These are phyloP conservation scores for Globisporangium radiosum DNA, from an alignment of 352 stramenopile species.

Conservation along the genomic window DNA sequence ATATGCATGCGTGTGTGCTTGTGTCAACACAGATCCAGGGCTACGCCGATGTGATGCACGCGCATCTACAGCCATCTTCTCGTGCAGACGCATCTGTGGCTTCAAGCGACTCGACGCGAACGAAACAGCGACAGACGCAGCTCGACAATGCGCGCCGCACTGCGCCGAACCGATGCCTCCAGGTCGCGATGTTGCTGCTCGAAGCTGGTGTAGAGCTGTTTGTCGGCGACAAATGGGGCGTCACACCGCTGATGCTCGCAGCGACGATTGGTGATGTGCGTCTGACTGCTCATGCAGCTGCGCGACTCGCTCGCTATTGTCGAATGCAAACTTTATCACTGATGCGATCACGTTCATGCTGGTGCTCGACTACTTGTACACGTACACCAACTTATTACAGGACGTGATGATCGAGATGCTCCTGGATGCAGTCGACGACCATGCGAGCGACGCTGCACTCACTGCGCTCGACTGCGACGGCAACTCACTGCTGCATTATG, in stretches of 20 bases:
- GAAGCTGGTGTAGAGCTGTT: slow-evolving; percentile 19
- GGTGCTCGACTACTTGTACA: neutral
- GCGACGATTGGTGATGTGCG: slow-evolving; percentile 24
- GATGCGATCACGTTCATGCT: neutral
- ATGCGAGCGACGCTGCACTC: slow-evolving; percentile 17
- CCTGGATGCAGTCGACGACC: slow-evolving; percentile 20
- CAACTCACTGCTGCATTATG: slow-evolving; percentile 59
- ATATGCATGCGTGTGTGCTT: too few species aligned
- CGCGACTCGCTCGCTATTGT: neutral
- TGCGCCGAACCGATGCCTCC: slow-evolving; percentile 23
- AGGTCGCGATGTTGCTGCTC: slow-evolving; percentile 26
- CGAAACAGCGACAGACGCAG: slow-evolving; percentile 3
- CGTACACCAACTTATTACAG: slow-evolving; percentile 7
- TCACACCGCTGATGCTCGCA: slow-evolving; percentile 62
- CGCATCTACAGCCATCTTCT: neutral
- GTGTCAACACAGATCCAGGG: slow-evolving; percentile 19
- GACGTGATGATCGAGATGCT: slow-evolving; percentile 29
- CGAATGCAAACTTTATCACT: too few species aligned
- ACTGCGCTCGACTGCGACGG: slow-evolving; percentile 24
- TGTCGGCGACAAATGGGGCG: slow-evolving; percentile 40
- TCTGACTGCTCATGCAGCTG: neutral
- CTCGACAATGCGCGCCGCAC: neutral
- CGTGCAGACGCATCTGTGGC: neutral
- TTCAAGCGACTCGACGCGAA: neutral
- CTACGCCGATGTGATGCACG: slow-evolving; percentile 20